phyloP scores from a whole-genome alignment of 1,284 basidiomycete species.

The Meripilus lineatus region DNA sequence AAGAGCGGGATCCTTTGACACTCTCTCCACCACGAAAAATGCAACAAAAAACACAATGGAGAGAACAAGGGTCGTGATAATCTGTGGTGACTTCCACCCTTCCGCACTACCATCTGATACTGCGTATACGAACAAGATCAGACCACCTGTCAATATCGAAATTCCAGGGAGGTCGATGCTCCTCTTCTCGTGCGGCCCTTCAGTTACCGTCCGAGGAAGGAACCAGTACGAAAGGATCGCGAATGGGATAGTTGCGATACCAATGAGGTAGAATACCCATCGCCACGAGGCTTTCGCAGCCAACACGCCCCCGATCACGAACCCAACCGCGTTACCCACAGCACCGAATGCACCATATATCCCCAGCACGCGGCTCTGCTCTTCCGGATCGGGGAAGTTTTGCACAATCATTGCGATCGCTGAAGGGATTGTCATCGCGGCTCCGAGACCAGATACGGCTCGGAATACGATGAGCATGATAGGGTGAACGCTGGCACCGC shows the following conservation, averaged over 20 bases:
- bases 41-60: conserved; percentile 19
- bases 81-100: conserved; percentile 20
- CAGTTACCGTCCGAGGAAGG: conserved; percentile 12
- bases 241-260: conserved; percentile 25
- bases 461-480: conserved; percentile 13
- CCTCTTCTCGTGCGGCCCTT: conserved; percentile 6
- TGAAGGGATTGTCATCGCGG: conserved; percentile 12
- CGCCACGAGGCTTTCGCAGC: conserved; percentile 10
- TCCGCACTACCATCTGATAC: conserved; percentile 22
- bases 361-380: conserved; percentile 9
- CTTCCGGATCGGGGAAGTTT: conserved; percentile 9
- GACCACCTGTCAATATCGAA: conserved; percentile 20
- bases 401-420: conserved; percentile 13
- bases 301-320: conserved; percentile 9
- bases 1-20: conserved; percentile 14
- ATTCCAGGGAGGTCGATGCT: conserved; percentile 16
- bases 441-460: conserved; percentile 9
- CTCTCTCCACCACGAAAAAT: conserved; percentile 23
- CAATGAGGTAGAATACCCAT: conserved; percentile 16
- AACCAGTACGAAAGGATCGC: conserved; percentile 31
- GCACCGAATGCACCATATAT: conserved; percentile 12
- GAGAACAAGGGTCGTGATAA: conserved; percentile 23
- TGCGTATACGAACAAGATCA: conserved; percentile 27
- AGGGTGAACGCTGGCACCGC: conserved; percentile 11
- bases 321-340: conserved; percentile 7